Evolutionary conservation across 441 rosid genomes (phyloP).

Genomic region (Erysimum pusillum): DNA sequence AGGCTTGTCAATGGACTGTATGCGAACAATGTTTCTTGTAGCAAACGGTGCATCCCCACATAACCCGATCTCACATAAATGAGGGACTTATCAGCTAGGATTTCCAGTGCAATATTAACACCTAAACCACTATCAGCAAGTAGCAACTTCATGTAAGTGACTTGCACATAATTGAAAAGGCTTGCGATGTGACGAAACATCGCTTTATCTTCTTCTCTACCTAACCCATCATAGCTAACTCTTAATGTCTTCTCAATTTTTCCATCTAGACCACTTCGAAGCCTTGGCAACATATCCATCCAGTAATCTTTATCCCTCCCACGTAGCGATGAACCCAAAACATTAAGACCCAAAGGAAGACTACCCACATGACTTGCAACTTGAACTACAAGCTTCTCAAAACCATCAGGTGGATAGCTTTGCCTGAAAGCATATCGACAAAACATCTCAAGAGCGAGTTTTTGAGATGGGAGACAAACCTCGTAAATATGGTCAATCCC

Average conservation of each 20-base stretch:
- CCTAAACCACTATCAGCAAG: slow-evolving; percentile 1
- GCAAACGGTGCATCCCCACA: slow-evolving; percentile 18
- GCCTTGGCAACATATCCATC: background rate
- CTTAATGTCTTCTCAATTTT: background rate
- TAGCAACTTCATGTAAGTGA: background rate
- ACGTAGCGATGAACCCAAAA: slow-evolving; percentile 12
- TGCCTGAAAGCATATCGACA: slow-evolving; percentile 22
- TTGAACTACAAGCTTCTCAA: background rate
- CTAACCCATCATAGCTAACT: background rate
- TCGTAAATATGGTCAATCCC: background rate
- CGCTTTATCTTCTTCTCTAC: background rate
- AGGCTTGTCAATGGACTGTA: slow-evolving; percentile 1
- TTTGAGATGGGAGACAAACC: background rate
- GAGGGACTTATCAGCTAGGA: slow-evolving; percentile 28
- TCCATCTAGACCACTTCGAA: background rate
- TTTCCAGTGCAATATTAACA: background rate
- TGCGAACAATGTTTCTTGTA: slow-evolving; percentile 12
- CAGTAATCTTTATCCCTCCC: background rate
- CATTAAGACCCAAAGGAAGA: slow-evolving; percentile 39
- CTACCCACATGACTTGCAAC: background rate
- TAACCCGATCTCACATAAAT: background rate
- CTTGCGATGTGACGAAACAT: slow-evolving; percentile 21
- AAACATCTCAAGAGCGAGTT: slow-evolving; percentile 32
- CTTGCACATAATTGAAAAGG: background rate
- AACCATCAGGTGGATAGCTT: background rate